Percentiles rank a stretch among this genome's conserved stretches.
Conservation (phyloP, 2,329 filamentous ascomycete species). For the Aaosphaeria arxii region DNA sequence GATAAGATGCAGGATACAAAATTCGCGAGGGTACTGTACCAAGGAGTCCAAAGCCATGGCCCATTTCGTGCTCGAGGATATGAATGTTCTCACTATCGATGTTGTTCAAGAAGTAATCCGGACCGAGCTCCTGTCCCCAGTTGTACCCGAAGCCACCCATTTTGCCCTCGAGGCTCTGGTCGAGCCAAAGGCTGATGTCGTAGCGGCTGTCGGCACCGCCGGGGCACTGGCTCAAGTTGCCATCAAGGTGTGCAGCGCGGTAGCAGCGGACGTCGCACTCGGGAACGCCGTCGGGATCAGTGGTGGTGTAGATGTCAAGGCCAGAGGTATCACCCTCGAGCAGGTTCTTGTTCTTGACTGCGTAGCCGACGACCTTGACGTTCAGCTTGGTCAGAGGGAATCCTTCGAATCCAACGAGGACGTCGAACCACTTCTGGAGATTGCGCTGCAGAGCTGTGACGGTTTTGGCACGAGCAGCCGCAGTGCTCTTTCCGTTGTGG, state of each 20-base stretch:
- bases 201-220: slow-evolving; percentile 41
- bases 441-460: slow-evolving; percentile 33
- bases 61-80: slow-evolving; percentile 46
- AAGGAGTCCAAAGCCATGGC: slow-evolving; percentile 41
- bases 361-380: slow-evolving; percentile 45
- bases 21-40: slow-evolving; percentile 5
- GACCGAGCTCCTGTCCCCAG: slow-evolving; percentile 46
- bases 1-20: too few relatives aligned
- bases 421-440: slow-evolving; percentile 44
- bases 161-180: slow-evolving; percentile 35
- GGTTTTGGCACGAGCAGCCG: slow-evolving; percentile 38
- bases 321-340: slow-evolving; percentile 34
- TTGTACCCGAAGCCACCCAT: slow-evolving; percentile 46
- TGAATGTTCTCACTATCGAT: slow-evolving; percentile 39
- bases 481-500: slow-evolving; percentile 35
- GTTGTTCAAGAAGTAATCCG: slow-evolving; percentile 43
- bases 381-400: slow-evolving; percentile 42
- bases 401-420: slow-evolving; percentile 45
- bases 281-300: slow-evolving; percentile 40
- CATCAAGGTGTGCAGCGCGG: slow-evolving; percentile 44
- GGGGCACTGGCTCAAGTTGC: slow-evolving; percentile 40
- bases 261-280: slow-evolving; percentile 44
- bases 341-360: slow-evolving; percentile 37
- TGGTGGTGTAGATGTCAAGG: slow-evolving; percentile 43
- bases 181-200: slow-evolving; percentile 43